Evolutionary conservation across 768 basidiomycete genomes (phyloP), one percentile per base, ranked within the genome.

Genomic region (Rhodotorula graminis): DNA sequence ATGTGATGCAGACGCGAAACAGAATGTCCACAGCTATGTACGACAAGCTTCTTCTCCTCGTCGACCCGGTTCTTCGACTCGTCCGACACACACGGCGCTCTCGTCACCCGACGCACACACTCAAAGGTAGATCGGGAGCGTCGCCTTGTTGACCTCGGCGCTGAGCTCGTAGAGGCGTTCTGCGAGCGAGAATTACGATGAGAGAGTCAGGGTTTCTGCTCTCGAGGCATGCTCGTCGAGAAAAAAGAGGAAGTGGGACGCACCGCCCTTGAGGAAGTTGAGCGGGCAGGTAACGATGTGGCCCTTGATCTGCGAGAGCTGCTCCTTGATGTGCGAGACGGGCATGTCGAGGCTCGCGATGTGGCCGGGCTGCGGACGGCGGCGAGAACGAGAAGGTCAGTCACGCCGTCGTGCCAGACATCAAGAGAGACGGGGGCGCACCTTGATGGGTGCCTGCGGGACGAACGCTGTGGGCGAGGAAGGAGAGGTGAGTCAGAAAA

Each of bases 251-350:
- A 18, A n/a, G n/a, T n/a, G n/a, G n/a, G 8, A 15, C 29, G n/a
- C 21, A n/a, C 15, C 29, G 52, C 23, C 21, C 29, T n/a, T 44
- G 37, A 79, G 74, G 70, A 78, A 78, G 60, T 78, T 63, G 64
- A 74, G 67, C 27, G 78, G 78, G 68, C 72, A 70, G 0, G 72
- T 25, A 29, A 78, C 77, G 58, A 79, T 64, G 65, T 67, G 71
- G 14, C 78, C 78, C 6, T 52, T 47, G 31, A 79, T 65, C 23
- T 67, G 52, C 31, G 61, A 65, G 37, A 79, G 70, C 56, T 67
- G 64, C 52, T 55, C 33, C 65, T 77, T 74, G 68, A 79, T 71
- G 63, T 73, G 53, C 12, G 50, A 23, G 33, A 78, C 66, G 11
- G 67, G 61, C 71, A 74, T 64, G 46, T 72, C 64, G 55, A 64